Base-by-base conservation (phyloP, 192 early-diverging fungal species). In the Umbelopsis ramanniana region DNA sequence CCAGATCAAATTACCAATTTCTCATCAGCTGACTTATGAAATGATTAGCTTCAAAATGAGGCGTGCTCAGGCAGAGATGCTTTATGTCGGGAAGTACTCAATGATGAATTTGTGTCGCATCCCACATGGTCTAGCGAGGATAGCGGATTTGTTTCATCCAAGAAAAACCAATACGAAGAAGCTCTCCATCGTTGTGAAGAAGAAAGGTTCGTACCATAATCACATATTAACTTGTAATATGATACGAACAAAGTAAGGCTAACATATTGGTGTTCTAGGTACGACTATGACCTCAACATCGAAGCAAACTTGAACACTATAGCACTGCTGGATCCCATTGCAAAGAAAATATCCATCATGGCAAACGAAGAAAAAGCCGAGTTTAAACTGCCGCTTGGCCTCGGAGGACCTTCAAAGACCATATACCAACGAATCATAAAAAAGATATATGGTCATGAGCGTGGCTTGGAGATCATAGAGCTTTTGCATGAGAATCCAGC, bases 271-370 rank as follows among this genome's bases (percentile, higher is more conserved):
- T 53, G 21, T 50, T 23, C 43, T 60, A 82, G 84, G 40, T 88
- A 86, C 40, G 98, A 99, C 74, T 98, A 97, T 85, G 97, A 99
- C 75, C 87, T 98, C 77, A 94, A 96, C 80, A 97, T 99, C 68
- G 94, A 98, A 77, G 91, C 96, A 54, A 98, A 98, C 67, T 73
- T 95, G 68, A 88, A 93, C 35, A 91, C 91, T 3, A 99, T 99
- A 79, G 88, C 90, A 8, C 79, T 98, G 35, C 79, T 99, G 60
- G 94, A 96, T 71, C 95, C 96, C 6, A 95, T 99, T 69, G 92
- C 89, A 7, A 89, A 89, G 75, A 87, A 93, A 69, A 92, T 99
- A 40, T 79, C 85, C 35, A 66, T 72, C 17, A 96, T 99, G 96
- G 75, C 84, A 3, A 69, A 79, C 0, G 97, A 98, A 15, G 95